A percentile compares a stretch with the other conserved stretches of the same genome.
Conservation (phyloP, 164 flowering plant genomes). For the Tetrastigma voinierianum region DNA sequence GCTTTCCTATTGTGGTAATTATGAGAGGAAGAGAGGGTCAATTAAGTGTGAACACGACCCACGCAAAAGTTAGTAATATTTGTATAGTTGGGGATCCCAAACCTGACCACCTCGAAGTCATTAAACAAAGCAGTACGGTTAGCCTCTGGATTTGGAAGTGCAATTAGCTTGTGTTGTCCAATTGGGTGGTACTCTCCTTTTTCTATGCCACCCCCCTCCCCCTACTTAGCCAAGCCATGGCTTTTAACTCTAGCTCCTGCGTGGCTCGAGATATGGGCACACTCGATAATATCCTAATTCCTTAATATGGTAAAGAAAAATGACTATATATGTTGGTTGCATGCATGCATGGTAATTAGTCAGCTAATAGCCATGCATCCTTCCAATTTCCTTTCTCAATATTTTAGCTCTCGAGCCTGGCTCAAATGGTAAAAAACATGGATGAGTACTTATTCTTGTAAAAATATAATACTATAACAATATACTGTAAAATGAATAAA, state of each 20-base stretch:
- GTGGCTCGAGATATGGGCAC: constrained; percentile 41
- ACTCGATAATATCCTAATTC: background rate
- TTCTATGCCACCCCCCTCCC: constrained; percentile 12
- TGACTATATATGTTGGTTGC: background rate
- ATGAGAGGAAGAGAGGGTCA: constrained; percentile 7
- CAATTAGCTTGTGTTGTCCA: constrained; percentile 36
- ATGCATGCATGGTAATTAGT: no score
- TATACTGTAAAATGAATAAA: no score
- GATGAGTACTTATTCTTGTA: no score
- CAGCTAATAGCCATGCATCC: no score
- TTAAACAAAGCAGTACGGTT: constrained; percentile 22
- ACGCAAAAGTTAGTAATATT: constrained; percentile 1
- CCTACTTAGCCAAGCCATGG: constrained; percentile 24
- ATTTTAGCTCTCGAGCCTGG: no score
- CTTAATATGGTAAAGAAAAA: background rate
- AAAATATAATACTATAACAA: no score
- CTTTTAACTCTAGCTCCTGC: constrained; percentile 18
- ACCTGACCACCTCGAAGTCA: constrained; percentile 36
- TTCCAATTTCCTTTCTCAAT: no score
- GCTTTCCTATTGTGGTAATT: constrained; percentile 23
- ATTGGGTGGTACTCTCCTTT: constrained; percentile 33
- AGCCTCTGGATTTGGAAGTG: constrained; percentile 29
- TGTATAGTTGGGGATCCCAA: constrained; percentile 36
- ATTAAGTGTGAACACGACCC: constrained; percentile 1
- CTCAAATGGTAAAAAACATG: no score